These are phyloP conservation scores for Saccharomyces hybrid DNA, from an alignment of 1,139 yeast genomes.

Conservation along the genomic window DNA sequence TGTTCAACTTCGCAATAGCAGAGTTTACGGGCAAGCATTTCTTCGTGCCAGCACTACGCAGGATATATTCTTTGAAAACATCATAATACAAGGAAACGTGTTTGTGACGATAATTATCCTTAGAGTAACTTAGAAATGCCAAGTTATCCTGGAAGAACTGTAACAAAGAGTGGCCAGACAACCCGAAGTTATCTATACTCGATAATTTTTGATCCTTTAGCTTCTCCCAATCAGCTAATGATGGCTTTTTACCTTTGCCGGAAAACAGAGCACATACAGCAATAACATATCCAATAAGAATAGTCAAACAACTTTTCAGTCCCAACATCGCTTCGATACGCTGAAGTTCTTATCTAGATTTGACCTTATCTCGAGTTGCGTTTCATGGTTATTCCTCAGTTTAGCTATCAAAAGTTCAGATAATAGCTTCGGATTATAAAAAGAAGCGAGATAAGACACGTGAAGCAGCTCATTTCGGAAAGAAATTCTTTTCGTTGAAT, in stretches of 20 bases:
- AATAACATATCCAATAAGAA: background rate
- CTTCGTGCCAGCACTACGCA: background rate
- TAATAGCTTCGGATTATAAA: too few relatives aligned
- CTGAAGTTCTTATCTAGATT: background rate
- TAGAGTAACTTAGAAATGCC: background rate
- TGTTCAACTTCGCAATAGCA: slow-evolving; percentile 33
- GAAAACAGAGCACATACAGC: background rate
- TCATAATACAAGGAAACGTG: slow-evolving; percentile 14
- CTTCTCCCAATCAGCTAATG: background rate
- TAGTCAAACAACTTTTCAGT: background rate
- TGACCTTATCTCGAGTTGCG: background rate
- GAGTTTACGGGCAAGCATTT: slow-evolving; percentile 13
- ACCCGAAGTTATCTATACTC: background rate
- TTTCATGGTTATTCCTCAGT: too few relatives aligned
- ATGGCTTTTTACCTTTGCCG: background rate
- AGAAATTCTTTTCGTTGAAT: too few relatives aligned
- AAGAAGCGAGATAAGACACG: too few relatives aligned
- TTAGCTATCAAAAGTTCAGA: too few relatives aligned
- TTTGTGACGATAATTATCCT: background rate
- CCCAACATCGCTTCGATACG: background rate
- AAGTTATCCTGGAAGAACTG: background rate
- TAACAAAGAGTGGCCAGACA: background rate
- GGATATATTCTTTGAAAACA: slow-evolving; percentile 10
- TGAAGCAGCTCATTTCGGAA: too few relatives aligned
- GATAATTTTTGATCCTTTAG: background rate